These are phyloP conservation scores for Picochlorum sp. DNA, from an alignment of 139 green algal genomes.

Conservation along the genomic window DNA sequence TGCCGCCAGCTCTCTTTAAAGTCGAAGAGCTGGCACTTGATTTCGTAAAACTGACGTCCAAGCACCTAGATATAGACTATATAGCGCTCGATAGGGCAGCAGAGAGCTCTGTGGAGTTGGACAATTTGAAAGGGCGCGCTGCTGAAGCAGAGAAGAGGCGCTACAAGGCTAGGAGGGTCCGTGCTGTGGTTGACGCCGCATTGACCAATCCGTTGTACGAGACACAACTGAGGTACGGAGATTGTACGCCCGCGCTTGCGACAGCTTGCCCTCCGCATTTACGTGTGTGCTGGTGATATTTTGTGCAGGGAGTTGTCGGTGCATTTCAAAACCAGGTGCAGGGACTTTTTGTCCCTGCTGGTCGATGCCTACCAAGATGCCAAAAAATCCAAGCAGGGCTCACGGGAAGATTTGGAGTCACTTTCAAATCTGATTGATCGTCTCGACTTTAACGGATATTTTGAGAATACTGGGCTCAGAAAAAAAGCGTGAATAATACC, in stretches of 20 bases:
- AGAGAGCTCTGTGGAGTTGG: background rate
- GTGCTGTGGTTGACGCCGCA: constrained; percentile 1
- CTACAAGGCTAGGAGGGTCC: background rate
- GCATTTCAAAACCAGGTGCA: constrained; percentile 6
- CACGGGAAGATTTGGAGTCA: constrained; percentile 40
- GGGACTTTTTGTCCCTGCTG: constrained; percentile 26
- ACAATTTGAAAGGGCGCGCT: background rate
- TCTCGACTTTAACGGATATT: constrained; percentile 44
- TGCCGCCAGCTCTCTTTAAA: constrained; percentile 27
- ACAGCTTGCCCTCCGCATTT: too few species aligned
- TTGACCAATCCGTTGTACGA: constrained; percentile 11
- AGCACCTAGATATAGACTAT: constrained; percentile 13
- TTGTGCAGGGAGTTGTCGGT: constrained; percentile 11
- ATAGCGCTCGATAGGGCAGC: background rate
- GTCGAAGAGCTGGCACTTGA: constrained; percentile 31
- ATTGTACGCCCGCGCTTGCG: background rate
- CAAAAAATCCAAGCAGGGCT: constrained; percentile 19
- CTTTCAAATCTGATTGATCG: constrained; percentile 39
- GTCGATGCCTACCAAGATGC: constrained; percentile 30
- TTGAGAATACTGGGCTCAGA: background rate
- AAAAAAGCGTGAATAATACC: too few species aligned
- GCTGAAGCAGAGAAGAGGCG: background rate
- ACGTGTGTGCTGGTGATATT: background rate
- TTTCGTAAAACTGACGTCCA: constrained; percentile 20
- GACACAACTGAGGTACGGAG: background rate